Evolutionary conservation across 2,329 filamentous ascomycete genomes (phyloP), one percentile per base, ranked within the genome.

Genomic region (Calonectria hawksworthii): DNA sequence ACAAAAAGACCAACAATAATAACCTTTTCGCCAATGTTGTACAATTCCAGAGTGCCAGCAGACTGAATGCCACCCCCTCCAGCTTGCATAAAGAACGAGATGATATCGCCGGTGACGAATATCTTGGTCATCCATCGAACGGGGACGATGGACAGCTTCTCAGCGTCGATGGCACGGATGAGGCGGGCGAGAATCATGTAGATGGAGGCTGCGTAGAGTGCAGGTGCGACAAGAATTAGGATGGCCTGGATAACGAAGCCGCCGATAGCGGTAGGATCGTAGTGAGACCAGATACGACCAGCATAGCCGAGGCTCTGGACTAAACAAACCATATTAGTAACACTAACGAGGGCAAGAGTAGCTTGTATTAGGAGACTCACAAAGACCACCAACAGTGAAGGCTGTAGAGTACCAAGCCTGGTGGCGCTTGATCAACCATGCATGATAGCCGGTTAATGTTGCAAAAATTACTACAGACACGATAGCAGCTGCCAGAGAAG

Each of bases 1-100:
- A 91, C 79, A 9, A 88, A 81, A 1, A 92, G 82, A 6, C 90
- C 90, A 2, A 76, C 86, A 21, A 91, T 82, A 16, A 91, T 86
- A 52, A 91, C 82, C 6, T 86, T 84, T 66, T 88, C 82, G 32
- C 87, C 88, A 1, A 80, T 78, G 11, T 75, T 36, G 28, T 63
- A 52, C 2, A 52, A 14, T 2, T 68, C 68, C 0, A 71, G 51
- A 2, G 68, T 54, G 9, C 54, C 68, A 16, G 44, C 61, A 28
- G 65, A 26, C 65, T 70, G 68, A 47, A 75, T 75, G 14, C 66
- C 70, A 18, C 69, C 73, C 18, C 73, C 70, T 63, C 6, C 30
- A n/a, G 74, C 74, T 63, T 82, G 80, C 10, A 78, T 50, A 28
- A 77, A 44, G 3, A 90, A 86, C 5, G 85, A 87, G 0, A 88